Evolutionary conservation across 495 filamentous ascomycete genomes (phyloP).

Genomic region (Beverwykella pulmonaria): DNA sequence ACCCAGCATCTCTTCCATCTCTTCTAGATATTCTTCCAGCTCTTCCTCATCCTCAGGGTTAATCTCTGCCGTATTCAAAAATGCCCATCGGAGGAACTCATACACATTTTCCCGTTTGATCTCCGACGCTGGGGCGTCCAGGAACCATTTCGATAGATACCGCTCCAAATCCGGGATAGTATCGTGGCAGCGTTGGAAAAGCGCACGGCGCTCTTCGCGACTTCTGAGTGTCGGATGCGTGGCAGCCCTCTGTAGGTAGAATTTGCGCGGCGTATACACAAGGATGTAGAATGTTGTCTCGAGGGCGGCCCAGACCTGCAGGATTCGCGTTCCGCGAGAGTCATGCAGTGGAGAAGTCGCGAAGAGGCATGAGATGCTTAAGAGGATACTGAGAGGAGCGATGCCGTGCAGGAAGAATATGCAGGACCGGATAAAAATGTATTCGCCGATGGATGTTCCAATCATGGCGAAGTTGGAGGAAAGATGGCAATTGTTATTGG

Average conservation of each 20-base stretch:
- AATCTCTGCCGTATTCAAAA: slow-evolving; percentile 49
- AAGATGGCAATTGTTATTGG: neutral
- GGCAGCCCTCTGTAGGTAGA: slow-evolving; percentile 56
- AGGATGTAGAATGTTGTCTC: slow-evolving; percentile 59
- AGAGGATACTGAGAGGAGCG: slow-evolving; percentile 53
- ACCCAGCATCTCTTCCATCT: slow-evolving; percentile 54
- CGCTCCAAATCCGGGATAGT: slow-evolving; percentile 57
- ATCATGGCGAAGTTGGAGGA: slow-evolving; percentile 10
- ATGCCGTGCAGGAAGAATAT: slow-evolving; percentile 40
- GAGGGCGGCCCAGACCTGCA: slow-evolving; percentile 21
- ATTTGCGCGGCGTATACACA: slow-evolving; percentile 58
- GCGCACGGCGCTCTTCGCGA: slow-evolving; percentile 47
- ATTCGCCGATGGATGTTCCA: slow-evolving; percentile 15
- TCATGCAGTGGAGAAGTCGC: slow-evolving; percentile 40
- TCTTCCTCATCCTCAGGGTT: slow-evolving; percentile 55
- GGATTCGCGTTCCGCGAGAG: slow-evolving; percentile 3
- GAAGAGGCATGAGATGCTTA: slow-evolving; percentile 41
- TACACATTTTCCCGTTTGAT: slow-evolving; percentile 67
- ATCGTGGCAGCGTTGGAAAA: slow-evolving; percentile 59
- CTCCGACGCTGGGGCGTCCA: slow-evolving; percentile 55
- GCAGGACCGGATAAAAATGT: slow-evolving; percentile 20
- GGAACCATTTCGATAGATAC: slow-evolving; percentile 67
- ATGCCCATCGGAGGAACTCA: slow-evolving; percentile 67
- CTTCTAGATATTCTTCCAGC: slow-evolving; percentile 57
- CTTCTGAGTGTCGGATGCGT: slow-evolving; percentile 54